A percentile compares a stretch with the other conserved stretches of the same genome.
These are phyloP conservation scores for Exidia glandulosa DNA, from an alignment of 768 basidiomycete genomes.

Conservation along the genomic window DNA sequence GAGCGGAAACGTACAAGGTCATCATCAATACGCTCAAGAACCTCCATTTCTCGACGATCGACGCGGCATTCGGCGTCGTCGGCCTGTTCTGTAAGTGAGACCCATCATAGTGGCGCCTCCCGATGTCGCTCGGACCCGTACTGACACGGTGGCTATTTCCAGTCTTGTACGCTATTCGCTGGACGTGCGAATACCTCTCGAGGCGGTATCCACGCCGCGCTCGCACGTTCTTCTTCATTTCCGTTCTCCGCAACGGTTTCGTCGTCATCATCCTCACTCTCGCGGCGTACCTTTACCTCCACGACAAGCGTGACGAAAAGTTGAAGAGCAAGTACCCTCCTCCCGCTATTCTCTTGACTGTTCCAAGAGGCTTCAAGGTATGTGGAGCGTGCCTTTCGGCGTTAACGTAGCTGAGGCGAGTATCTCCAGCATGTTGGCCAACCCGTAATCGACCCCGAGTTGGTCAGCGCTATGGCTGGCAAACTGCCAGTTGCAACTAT, in stretches of 20 bases:
- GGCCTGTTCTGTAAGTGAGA: constrained; percentile 41
- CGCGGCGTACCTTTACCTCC: constrained; percentile 77
- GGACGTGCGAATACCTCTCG: constrained; percentile 36
- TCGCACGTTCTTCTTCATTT: constrained; percentile 66
- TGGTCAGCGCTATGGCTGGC: constrained; percentile 58
- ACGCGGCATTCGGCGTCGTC: constrained; percentile 84
- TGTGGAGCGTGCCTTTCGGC: constrained; percentile 17
- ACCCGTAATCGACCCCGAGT: constrained; percentile 33
- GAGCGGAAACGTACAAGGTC: constrained; percentile 73
- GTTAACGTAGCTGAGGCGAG: neutral
- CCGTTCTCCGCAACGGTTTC: constrained; percentile 72
- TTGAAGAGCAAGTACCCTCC: constrained; percentile 52
- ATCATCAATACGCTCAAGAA: constrained; percentile 91
- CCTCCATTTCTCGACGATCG: constrained; percentile 53
- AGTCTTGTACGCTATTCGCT: constrained; percentile 58
- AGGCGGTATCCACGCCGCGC: constrained; percentile 58
- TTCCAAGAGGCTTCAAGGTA: constrained; percentile 74
- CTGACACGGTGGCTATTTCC: constrained; percentile 10
- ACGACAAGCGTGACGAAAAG: constrained; percentile 19
- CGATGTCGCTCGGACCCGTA: neutral
- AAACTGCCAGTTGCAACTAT: constrained; percentile 80
- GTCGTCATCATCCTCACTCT: constrained; percentile 81
- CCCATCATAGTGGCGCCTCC: neutral
- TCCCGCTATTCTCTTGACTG: constrained; percentile 71
- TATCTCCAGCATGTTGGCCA: constrained; percentile 32